Evolutionary conservation across 2,329 filamentous ascomycete genomes (phyloP).

Genomic region (Trichoderma arundinaceum): DNA sequence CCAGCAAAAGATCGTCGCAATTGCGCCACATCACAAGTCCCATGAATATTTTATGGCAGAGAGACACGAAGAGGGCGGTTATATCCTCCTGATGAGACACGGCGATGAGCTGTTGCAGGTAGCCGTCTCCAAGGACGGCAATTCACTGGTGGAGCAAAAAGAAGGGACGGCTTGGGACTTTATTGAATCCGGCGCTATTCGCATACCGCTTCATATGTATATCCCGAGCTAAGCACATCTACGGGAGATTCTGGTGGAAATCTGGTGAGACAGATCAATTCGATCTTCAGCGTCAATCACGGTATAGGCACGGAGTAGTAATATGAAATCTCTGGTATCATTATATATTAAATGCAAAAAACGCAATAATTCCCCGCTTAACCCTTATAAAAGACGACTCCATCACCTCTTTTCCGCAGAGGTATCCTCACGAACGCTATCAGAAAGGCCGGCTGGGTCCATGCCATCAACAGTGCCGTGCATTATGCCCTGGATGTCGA

Average conservation of each 20-base stretch:
- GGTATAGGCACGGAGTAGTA: background rate
- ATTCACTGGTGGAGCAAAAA: background rate
- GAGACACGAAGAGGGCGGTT: slow-evolving; percentile 18
- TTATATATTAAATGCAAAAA: slow-evolving; percentile 9
- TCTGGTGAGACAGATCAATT: background rate
- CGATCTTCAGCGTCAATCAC: background rate
- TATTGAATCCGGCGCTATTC: background rate
- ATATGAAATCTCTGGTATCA: slow-evolving; percentile 1
- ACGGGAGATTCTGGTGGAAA: background rate
- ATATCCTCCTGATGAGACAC: slow-evolving; percentile 3
- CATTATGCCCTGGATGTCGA: slow-evolving; percentile 27
- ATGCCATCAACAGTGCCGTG: slow-evolving; percentile 20
- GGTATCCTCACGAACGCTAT: slow-evolving; percentile 9
- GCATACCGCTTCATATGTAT: background rate
- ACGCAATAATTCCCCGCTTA: background rate
- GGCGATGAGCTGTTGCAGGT: background rate
- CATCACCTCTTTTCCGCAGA: slow-evolving; percentile 15
- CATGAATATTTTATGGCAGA: slow-evolving; percentile 15
- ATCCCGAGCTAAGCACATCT: background rate
- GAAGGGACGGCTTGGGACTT: slow-evolving; percentile 27
- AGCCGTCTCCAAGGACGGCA: background rate
- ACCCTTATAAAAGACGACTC: background rate
- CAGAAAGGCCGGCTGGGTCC: slow-evolving; percentile 6
- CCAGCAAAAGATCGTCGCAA: background rate
- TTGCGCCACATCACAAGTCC: background rate